Percentiles rank a stretch among this genome's conserved stretches.
phyloP scores from a whole-genome alignment of 2,329 filamentous ascomycete species.

The Claviceps digitariae region DNA sequence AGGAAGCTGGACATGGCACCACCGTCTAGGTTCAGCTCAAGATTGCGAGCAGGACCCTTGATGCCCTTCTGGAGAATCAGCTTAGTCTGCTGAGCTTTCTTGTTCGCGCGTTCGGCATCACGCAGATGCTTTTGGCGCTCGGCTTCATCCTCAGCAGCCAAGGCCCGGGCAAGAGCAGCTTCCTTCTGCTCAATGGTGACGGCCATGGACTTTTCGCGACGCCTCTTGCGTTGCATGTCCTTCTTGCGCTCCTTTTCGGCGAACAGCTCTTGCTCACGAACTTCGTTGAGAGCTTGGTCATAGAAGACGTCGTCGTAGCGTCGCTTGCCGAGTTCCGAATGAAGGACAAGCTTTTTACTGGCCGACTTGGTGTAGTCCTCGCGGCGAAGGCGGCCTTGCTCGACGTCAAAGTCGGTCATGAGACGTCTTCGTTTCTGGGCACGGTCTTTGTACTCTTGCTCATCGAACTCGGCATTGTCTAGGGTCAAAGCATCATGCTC shows the following conservation, averaged over 20 bases:
- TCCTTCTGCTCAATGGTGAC: conserved; percentile 87
- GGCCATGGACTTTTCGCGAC: conserved; percentile 90
- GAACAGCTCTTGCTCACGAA: conserved; percentile 77
- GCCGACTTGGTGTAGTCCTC: conserved; percentile 44
- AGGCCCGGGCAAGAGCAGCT: conserved; percentile 63
- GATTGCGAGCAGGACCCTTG: conserved; percentile 56
- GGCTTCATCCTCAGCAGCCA: conserved; percentile 65
- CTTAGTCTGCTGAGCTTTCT: conserved; percentile 86
- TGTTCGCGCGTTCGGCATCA: conserved; percentile 79
- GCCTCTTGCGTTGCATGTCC: conserved; percentile 95
- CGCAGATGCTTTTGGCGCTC: conserved; percentile 70
- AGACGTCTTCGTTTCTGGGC: conserved; percentile 55
- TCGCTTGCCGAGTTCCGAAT: conserved; percentile 58
- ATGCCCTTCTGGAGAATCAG: conserved; percentile 76
- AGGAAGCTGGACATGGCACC: conserved; percentile 79
- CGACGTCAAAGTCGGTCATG: conserved; percentile 47
- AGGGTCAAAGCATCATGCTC: conserved; percentile 33
- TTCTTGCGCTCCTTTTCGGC: conserved; percentile 99
- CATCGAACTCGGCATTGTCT: conserved; percentile 29
- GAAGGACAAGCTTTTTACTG: conserved; percentile 50
- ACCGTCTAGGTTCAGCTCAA: conserved; percentile 72
- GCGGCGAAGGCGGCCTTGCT: conserved; percentile 49
- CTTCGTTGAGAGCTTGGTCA: conserved; percentile 68
- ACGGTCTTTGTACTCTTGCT: conserved; percentile 38
- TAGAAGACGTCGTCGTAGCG: conserved; percentile 68